These are phyloP conservation scores for Suhomyces bribrorum DNA, from an alignment of 1,139 yeast genomes.

Conservation along the genomic window DNA sequence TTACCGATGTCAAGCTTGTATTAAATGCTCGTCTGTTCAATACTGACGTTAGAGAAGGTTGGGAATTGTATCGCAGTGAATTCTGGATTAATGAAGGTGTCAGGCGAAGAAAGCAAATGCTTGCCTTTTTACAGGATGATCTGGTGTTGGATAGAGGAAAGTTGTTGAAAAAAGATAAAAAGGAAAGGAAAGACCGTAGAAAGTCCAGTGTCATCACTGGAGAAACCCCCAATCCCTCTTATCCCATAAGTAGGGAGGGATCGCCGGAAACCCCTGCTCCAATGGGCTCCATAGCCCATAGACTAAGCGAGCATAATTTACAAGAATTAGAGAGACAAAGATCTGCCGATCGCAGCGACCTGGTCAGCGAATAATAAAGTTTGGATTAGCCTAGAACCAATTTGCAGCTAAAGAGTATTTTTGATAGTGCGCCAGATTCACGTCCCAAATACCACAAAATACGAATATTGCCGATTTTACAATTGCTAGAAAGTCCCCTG, in stretches of 20 bases:
- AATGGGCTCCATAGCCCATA: conserved; percentile 10
- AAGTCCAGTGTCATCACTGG: conserved; percentile 15
- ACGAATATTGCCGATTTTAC: too few relatives aligned
- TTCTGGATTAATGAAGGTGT: conserved; percentile 89
- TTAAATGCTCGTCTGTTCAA: conserved; percentile 79
- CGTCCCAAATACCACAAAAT: too few relatives aligned
- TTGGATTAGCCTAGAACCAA: too few relatives aligned
- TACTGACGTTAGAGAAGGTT: conserved; percentile 84
- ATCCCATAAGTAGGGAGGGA: conserved; percentile 2
- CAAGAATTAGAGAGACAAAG: conserved; percentile 16
- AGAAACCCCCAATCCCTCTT: conserved; percentile 1
- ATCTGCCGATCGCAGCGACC: conserved; percentile 3
- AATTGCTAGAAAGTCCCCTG: too few relatives aligned
- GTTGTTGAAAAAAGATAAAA: conserved; percentile 37
- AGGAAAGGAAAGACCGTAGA: conserved; percentile 41
- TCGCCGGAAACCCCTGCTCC: conserved; percentile 12
- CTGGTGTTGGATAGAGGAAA: conserved; percentile 24
- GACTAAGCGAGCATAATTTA: conserved; percentile 33
- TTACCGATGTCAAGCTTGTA: conserved; percentile 64
- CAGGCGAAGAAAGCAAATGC: conserved; percentile 54
- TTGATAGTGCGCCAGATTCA: too few relatives aligned
- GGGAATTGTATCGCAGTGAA: conserved; percentile 93
- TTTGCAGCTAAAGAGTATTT: too few relatives aligned
- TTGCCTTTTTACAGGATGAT: conserved; percentile 30
- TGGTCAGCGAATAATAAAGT: conserved; percentile 1